Percentiles rank a stretch among this genome's conserved stretches.
Conservation (phyloP, 306 rosid genomes). For the Casuarina cunninghamiana region DNA sequence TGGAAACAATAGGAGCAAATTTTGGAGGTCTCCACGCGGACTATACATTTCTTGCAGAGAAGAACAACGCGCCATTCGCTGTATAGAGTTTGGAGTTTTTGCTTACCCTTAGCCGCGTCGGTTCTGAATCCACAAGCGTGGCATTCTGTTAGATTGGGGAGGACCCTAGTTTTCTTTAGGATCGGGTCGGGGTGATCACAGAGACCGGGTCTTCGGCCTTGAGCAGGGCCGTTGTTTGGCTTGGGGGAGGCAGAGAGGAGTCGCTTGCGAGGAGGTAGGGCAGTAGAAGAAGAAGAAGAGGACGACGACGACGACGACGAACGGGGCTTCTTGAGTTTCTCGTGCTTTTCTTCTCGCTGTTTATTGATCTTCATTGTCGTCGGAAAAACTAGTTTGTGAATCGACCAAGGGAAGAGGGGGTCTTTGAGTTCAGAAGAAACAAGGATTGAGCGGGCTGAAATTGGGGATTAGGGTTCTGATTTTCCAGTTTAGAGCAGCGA, state of each 20-base stretch:
- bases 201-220: conserved; percentile 5
- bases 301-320: not conserved
- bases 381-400: not conserved
- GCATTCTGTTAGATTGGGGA: conserved; percentile 69
- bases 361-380: not conserved
- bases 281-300: not conserved
- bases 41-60: conserved; percentile 62
- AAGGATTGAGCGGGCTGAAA: not conserved
- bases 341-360: not conserved
- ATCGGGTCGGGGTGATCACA: conserved; percentile 10
- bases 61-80: conserved; percentile 89
- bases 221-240: not conserved
- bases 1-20: conserved; percentile 74
- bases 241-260: not conserved
- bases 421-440: not conserved
- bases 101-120: conserved; percentile 56
- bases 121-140: conserved; percentile 64
- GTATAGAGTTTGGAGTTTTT: conserved; percentile 52
- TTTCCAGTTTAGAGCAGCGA: no score
- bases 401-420: not conserved
- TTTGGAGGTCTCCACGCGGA: conserved; percentile 50
- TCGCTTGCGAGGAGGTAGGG: not conserved
- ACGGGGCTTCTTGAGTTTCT: not conserved
- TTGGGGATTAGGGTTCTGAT: not conserved
- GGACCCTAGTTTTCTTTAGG: conserved; percentile 65